Conservation (phyloP, 208 protist genomes). For the Crithidia fasciculata region DNA sequence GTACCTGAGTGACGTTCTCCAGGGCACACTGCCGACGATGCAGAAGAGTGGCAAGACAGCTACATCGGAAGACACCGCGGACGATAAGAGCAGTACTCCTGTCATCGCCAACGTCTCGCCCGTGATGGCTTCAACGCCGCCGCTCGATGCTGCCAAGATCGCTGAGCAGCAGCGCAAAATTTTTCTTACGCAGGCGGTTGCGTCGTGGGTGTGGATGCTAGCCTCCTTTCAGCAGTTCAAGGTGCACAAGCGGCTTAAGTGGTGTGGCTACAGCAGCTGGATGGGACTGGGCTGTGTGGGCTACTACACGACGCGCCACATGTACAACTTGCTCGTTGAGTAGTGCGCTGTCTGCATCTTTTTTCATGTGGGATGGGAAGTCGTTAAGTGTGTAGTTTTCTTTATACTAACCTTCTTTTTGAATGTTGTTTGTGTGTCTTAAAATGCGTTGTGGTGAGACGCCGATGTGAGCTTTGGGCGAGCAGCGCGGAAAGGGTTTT, state of each 20-base stretch:
- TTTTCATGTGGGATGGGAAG: background rate
- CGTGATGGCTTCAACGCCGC: background rate
- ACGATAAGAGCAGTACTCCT: background rate
- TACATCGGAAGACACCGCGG: background rate
- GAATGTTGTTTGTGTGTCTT: no score
- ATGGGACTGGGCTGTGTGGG: constrained; percentile 54
- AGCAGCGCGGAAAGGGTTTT: no score
- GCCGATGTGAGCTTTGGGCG: no score
- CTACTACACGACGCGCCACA: constrained; percentile 75
- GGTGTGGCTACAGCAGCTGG: constrained; percentile 88
- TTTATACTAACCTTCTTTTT: no score
- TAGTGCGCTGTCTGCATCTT: background rate
- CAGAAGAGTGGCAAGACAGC: background rate
- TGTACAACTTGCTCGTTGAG: constrained; percentile 55
- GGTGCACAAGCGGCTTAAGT: constrained; percentile 70
- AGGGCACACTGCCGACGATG: constrained; percentile 2
- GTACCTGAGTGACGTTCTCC: constrained; percentile 44
- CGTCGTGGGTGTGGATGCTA: constrained; percentile 86
- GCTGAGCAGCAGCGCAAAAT: constrained; percentile 45
- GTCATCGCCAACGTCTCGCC: background rate
- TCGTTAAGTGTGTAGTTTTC: no score
- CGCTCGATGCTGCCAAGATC: constrained; percentile 11
- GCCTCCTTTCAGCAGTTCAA: constrained; percentile 83
- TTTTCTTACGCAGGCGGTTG: constrained; percentile 66
- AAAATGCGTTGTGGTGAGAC: no score